Evolutionary conservation across 495 filamentous ascomycete species (phyloP).

Genomic region (Penicillium simplicissimum): DNA sequence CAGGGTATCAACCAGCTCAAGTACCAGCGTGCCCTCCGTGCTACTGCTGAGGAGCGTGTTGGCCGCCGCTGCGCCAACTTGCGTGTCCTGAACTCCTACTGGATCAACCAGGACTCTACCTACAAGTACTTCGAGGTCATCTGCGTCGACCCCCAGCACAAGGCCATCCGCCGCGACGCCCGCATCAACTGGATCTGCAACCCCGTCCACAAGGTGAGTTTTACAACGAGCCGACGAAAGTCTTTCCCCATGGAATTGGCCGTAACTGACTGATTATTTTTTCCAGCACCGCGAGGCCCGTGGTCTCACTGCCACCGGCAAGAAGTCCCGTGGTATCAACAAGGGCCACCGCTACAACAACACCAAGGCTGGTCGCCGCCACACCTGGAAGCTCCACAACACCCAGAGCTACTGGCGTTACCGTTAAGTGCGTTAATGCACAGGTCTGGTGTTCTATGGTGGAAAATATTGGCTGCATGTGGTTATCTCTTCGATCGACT

Average conservation of each 20-base stretch:
- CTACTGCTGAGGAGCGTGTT: constrained; percentile 99
- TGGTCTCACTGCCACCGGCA: constrained; percentile 95
- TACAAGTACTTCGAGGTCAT: constrained; percentile 99
- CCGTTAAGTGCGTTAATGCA: constrained; percentile 51
- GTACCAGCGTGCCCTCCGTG: constrained; percentile 97
- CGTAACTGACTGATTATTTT: constrained; percentile 25
- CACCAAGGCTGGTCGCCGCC: constrained; percentile 88
- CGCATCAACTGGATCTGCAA: constrained; percentile 99
- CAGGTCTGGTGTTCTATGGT: constrained; percentile 24
- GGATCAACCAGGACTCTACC: constrained; percentile 99
- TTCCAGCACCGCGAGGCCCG: constrained; percentile 87
- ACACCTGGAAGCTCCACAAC: constrained; percentile 99
- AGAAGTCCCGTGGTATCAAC: constrained; percentile 98
- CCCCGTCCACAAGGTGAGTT: constrained; percentile 87
- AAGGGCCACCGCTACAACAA: constrained; percentile 99
- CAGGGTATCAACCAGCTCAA: constrained; percentile 99
- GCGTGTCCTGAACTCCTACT: constrained; percentile 99
- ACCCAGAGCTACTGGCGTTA: constrained; percentile 94
- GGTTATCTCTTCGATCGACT: constrained; percentile 40
- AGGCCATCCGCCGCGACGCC: constrained; percentile 97
- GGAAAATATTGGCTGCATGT: constrained; percentile 45
- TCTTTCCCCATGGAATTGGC: background rate
- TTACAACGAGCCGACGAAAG: background rate
- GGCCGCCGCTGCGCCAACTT: constrained; percentile 98
- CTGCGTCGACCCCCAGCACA: constrained; percentile 99